Evolutionary conservation across 2,329 filamentous ascomycete species (phyloP).

Genomic region (Hymenoscyphus albidus): DNA sequence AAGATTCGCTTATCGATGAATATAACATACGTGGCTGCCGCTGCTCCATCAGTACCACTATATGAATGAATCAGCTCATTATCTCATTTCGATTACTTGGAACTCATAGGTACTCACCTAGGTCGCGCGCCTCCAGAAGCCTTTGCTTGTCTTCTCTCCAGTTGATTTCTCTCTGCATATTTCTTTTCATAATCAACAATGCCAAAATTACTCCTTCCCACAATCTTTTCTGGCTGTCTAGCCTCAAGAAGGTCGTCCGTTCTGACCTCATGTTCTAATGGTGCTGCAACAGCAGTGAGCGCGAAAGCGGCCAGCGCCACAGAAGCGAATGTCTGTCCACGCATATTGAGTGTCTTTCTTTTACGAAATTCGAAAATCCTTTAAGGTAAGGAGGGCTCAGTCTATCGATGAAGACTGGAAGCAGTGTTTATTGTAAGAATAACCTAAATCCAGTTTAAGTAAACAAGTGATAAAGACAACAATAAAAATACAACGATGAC

Average conservation of each 20-base stretch:
- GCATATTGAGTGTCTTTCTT: constrained; percentile 17
- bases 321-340: constrained; percentile 19
- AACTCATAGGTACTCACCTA: neutral
- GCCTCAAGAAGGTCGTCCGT: neutral
- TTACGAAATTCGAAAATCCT: neutral
- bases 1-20: too few relatives aligned
- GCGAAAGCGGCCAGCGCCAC: constrained; percentile 23
- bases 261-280: constrained; percentile 6
- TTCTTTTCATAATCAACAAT: neutral
- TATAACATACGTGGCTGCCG: too few relatives aligned
- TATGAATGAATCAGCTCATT: neutral
- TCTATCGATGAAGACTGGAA: neutral
- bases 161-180: neutral
- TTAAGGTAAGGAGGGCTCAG: constrained; percentile 2
- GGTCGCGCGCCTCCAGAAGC: neutral
- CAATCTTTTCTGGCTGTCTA: neutral
- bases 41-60: neutral
- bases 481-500: neutral
- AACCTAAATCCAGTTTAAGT: neutral
- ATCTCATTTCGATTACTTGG: neutral
- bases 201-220: neutral
- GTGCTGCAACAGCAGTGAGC: constrained; percentile 14
- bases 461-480: neutral
- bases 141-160: neutral
- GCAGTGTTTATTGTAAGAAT: neutral